Evolutionary conservation across 2,329 filamentous ascomycete species (phyloP).

Genomic region (Ceratocystis smalleyi): DNA sequence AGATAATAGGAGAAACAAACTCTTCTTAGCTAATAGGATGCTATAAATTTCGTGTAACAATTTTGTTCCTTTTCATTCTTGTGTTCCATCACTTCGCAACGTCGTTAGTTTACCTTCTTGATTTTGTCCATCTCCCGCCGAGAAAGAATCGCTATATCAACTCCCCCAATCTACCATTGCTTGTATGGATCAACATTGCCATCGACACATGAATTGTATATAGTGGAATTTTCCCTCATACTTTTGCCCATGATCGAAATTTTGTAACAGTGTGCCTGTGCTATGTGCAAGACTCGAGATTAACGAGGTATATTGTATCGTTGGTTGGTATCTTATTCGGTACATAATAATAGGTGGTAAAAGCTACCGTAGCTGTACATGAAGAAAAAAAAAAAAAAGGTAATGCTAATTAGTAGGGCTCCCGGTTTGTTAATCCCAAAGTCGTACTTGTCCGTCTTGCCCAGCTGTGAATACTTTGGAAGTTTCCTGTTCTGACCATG

Average conservation of each 20-base stretch:
- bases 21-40: not conserved
- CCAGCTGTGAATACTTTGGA: slow-evolving; percentile 87
- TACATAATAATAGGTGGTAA: too few relatives aligned
- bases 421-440: slow-evolving; percentile 60
- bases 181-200: not conserved
- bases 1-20: not conserved
- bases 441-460: slow-evolving; percentile 72
- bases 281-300: too few relatives aligned
- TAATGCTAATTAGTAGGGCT: not conserved
- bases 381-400: too few relatives aligned
- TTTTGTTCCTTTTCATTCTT: not conserved
- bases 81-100: too few relatives aligned
- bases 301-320: too few relatives aligned
- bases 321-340: too few relatives aligned
- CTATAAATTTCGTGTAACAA: not conserved
- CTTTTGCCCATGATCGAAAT: not conserved
- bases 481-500: slow-evolving; percentile 96
- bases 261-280: not conserved
- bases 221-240: too few relatives aligned
- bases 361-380: too few relatives aligned
- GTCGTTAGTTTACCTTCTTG: too few relatives aligned
- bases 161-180: not conserved
- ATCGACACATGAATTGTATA: too few relatives aligned
- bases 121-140: too few relatives aligned
- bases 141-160: not conserved